phyloP scores from a whole-genome alignment of 768 basidiomycete species.

The Lentinula lateritia region DNA sequence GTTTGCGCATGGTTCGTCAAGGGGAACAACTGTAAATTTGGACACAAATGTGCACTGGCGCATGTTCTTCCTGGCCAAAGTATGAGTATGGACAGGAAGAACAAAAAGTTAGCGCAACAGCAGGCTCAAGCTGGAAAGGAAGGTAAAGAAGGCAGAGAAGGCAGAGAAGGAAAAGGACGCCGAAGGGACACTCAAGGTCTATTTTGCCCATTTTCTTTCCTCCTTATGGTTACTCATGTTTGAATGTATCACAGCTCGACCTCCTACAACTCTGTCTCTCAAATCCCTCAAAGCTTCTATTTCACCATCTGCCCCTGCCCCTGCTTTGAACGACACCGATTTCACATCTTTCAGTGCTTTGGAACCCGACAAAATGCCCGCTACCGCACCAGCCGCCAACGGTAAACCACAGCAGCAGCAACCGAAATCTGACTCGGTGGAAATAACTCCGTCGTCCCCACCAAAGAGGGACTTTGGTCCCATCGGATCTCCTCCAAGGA shows the following conservation, averaged over 20 bases:
- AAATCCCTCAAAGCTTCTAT: slow-evolving; percentile 70
- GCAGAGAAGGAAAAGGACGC: slow-evolving; percentile 17
- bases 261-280: slow-evolving; percentile 53
- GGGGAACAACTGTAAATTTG: slow-evolving; percentile 78
- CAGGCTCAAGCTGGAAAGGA: slow-evolving; percentile 44
- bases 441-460: slow-evolving; percentile 31
- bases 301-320: slow-evolving; percentile 75
- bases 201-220: slow-evolving; percentile 31
- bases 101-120: slow-evolving; percentile 86
- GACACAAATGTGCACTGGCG: slow-evolving; percentile 84
- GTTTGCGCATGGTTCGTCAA: slow-evolving; percentile 90
- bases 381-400: slow-evolving; percentile 32
- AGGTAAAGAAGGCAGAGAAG: slow-evolving; percentile 20
- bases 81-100: slow-evolving; percentile 95
- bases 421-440: slow-evolving; percentile 12
- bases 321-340: slow-evolving; percentile 69
- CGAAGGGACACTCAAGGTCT: slow-evolving; percentile 31
- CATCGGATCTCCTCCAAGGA: slow-evolving; percentile 71
- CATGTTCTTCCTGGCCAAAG: slow-evolving; percentile 92
- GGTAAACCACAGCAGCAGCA: slow-evolving; percentile 5
- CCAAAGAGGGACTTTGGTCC: slow-evolving; percentile 73
- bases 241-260: slow-evolving; percentile 27
- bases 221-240: slow-evolving; percentile 20
- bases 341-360: slow-evolving; percentile 63
- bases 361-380: slow-evolving; percentile 44